Evolutionary conservation across 2,329 filamentous ascomycete species (phyloP).

Genomic region (Colletotrichum filicis): DNA sequence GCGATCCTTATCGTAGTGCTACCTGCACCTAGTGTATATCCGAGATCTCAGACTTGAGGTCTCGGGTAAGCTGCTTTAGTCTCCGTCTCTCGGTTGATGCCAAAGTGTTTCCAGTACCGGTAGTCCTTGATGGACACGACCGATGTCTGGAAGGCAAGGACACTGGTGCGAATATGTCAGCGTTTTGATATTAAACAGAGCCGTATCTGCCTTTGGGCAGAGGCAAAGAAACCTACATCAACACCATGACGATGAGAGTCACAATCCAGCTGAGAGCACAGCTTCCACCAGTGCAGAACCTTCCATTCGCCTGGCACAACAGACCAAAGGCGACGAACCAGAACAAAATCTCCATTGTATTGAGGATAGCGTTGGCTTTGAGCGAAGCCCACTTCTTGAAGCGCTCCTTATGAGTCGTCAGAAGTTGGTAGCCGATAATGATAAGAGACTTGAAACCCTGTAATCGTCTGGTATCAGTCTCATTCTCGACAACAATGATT

Average conservation of each 20-base stretch:
- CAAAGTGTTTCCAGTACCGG: constrained; percentile 17
- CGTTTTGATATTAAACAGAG: neutral
- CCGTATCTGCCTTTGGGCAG: no score
- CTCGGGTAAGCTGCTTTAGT: neutral
- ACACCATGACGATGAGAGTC: constrained; percentile 9
- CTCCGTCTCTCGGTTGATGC: constrained; percentile 5
- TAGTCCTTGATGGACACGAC: constrained; percentile 22
- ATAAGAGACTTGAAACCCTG: constrained; percentile 51
- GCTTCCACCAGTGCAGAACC: constrained; percentile 27
- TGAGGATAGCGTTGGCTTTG: constrained; percentile 53
- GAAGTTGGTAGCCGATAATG: constrained; percentile 52
- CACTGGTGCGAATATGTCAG: neutral
- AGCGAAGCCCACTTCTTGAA: constrained; percentile 49
- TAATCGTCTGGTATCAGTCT: neutral
- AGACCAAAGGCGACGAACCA: constrained; percentile 42
- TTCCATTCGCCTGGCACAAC: constrained; percentile 13
- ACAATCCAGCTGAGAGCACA: constrained; percentile 32
- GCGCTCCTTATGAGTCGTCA: constrained; percentile 45
- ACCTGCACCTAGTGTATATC: no score
- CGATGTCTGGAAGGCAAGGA: constrained; percentile 24
- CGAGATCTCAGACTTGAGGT: neutral
- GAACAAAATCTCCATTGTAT: constrained; percentile 52
- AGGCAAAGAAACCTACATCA: constrained; percentile 18
- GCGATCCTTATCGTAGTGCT: no score
- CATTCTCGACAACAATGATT: neutral